phyloP scores from a whole-genome alignment of 306 rosid genomes.

The Rosa lucieae region DNA sequence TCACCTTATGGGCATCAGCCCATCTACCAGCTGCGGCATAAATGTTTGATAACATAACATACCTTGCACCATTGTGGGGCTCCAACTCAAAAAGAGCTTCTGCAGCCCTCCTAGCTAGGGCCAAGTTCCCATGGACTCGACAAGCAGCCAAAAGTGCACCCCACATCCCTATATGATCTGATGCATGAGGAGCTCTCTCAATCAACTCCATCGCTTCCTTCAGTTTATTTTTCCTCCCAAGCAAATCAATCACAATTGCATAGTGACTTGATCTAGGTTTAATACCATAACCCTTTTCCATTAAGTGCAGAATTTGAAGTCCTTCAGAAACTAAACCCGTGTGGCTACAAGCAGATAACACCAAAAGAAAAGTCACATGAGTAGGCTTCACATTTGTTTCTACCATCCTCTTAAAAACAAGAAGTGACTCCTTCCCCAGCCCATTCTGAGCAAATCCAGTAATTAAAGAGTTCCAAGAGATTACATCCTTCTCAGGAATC shows the following conservation, averaged over 20 bases:
- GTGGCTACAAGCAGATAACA: conserved; percentile 59
- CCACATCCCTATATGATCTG: conserved; percentile 50
- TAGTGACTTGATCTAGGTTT: conserved; percentile 50
- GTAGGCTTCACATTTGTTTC: conserved; percentile 53
- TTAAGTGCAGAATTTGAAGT: conserved; percentile 38
- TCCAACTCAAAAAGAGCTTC: conserved; percentile 55
- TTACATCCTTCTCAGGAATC: conserved; percentile 38
- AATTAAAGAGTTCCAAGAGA: conserved; percentile 56
- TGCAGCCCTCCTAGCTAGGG: conserved; percentile 53
- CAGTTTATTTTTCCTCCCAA: conserved; percentile 63
- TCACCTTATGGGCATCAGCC: conserved; percentile 47
- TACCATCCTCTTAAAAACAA: conserved; percentile 49
- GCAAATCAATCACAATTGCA: conserved; percentile 59
- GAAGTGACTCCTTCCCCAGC: conserved; percentile 41
- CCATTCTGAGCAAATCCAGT: conserved; percentile 63
- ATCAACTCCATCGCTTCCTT: conserved; percentile 47
- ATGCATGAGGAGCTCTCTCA: conserved; percentile 37
- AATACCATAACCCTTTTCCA: conserved; percentile 44
- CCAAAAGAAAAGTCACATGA: conserved; percentile 58
- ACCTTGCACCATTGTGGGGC: conserved; percentile 58
- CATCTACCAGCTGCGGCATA: conserved; percentile 62
- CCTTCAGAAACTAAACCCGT: conserved; percentile 55
- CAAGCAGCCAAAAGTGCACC: conserved; percentile 65
- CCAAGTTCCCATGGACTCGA: conserved; percentile 52
- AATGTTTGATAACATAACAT: conserved; percentile 61